Base-by-base conservation (phyloP, 2,329 filamentous ascomycete genomes). In the Amauroascus niger region DNA sequence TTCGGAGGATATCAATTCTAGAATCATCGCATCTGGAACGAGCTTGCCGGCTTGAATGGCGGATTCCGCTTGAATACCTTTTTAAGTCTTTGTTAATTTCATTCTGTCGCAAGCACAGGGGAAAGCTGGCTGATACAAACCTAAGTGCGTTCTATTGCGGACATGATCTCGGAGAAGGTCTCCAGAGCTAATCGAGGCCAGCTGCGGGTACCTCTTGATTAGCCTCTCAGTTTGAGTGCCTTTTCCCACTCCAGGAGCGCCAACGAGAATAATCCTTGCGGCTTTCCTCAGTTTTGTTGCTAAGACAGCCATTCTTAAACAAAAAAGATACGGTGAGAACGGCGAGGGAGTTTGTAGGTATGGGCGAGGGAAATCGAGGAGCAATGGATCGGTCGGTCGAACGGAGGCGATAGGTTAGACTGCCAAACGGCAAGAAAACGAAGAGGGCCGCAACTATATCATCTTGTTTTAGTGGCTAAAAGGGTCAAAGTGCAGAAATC, bases 201-300 rank as follows among this genome's bases (percentile, higher is more conserved):
- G 77, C 65, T 96, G 87, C 2, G 90, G 88, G 67, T 93, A 98
- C 61, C 87, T 83, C 62, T 83, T 76, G 61, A 97, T 83, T 58
- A 98, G 77, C 57, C 93, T 83, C 69, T 95, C 87, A 49, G 88
- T 88, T 74, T 98, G 93, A 2, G 93, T 98, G 58, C 91, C 93
- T 71, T 98, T 98, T 58, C 93, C 93, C 54, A 95, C 93, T 55
- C 90, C 90, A n/a, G 93, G 93, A 50, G 91, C 90, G 63, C 93
- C 93, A 63, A 98, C 82, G 61, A 98, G 82, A 66, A 98, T 97
- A 59, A 97, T 84, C 58, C 93, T 86, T 52, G 93, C 93, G 55
- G 93, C 91, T 72, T 79, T 83, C 60, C 78, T 79, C 65, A 94
- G 80, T 73, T 81, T 71, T 61, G 68, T 65, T n/a, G 62, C 37